Base-by-base conservation (phyloP, 306 rosid genomes). In the Quercus suber region DNA sequence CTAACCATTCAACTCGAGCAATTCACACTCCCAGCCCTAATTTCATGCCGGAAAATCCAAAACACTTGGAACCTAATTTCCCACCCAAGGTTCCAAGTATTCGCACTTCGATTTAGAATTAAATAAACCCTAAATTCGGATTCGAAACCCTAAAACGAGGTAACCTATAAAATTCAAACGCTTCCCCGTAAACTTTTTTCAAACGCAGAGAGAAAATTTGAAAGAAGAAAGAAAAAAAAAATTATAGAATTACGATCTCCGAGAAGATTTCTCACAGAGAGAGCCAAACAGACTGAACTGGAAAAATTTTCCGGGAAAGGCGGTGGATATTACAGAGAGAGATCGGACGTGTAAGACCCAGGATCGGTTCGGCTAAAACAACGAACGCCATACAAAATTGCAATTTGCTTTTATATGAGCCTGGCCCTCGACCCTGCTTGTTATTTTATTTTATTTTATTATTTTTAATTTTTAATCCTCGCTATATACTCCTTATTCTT, bases 1-100 rank as follows among this genome's bases (percentile, higher is more conserved):
- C 72, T 37, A 30, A 87, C 74, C 84, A 84, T 81, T 74, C 73
- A 69, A 71, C 53, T 59, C 71, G 20, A 56, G 55, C 25, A 67
- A 70, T 69, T 5, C 55, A 17, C n/a, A 53, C 15, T 23, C 49
- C 69, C 1, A 67, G 49, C 13, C 94, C 97, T 92, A 90, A 90
- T 83, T 87, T 77, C 89, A 75, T 76, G 70, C 59, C 83, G 41
- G 55, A 17, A 80, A 79, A 20, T 82, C 80, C 49, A 21, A 71
- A 49, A 79, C 14, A 83, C 69, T 79, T 37, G 52, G 71, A 59
- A 64, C 64, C 72, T 5, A 79, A 85, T 72, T n/a, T 23, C 17
- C 5, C 75, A 74, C 72, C 74, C 15, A 69, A 49, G n/a, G 72
- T 21, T 71, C 33, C 21, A 25, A 5, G 27, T 28, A 10, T 41